Evolutionary conservation across 1,284 basidiomycete genomes (phyloP).

Genomic region (Wallemia ichthyophaga): DNA sequence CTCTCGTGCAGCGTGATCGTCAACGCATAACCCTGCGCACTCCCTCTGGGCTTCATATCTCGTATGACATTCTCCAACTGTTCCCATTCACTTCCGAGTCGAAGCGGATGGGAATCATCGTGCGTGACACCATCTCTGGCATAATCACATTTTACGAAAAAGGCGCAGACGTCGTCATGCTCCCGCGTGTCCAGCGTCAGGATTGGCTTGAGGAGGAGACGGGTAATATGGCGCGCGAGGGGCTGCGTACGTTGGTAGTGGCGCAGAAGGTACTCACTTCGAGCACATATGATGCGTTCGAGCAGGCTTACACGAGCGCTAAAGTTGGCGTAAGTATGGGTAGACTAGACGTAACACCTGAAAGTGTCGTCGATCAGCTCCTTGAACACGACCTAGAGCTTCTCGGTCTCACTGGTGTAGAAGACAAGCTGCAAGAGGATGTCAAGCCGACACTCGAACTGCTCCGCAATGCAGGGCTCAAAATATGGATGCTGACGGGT

Average conservation of each 20-base stretch:
- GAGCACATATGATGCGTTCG: slow-evolving; percentile 43
- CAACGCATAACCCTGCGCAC: slow-evolving; percentile 50
- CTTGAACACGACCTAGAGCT: slow-evolving; percentile 75
- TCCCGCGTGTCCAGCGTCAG: slow-evolving; percentile 70
- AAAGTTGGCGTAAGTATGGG: slow-evolving; percentile 37
- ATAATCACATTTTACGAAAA: slow-evolving; percentile 81
- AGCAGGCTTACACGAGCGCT: slow-evolving; percentile 41
- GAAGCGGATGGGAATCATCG: slow-evolving; percentile 94
- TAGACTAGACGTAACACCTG: slow-evolving; percentile 46
- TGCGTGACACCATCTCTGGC: slow-evolving; percentile 40
- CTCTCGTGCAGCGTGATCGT: slow-evolving; percentile 60
- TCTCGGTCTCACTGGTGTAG: slow-evolving; percentile 80
- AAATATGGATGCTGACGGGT: slow-evolving; percentile 99
- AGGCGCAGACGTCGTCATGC: slow-evolving; percentile 93
- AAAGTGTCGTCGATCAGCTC: slow-evolving; percentile 33
- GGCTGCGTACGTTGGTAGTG: slow-evolving; percentile 73
- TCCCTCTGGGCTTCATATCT: slow-evolving; percentile 28
- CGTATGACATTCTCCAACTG: slow-evolving; percentile 65
- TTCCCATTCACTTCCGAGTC: slow-evolving; percentile 86
- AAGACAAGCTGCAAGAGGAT: slow-evolving; percentile 93
- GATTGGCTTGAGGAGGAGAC: slow-evolving; percentile 99
- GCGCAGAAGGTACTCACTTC: slow-evolving; percentile 45
- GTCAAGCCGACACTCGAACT: slow-evolving; percentile 81
- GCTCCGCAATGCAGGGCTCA: slow-evolving; percentile 80
- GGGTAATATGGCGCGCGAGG: slow-evolving; percentile 94